phyloP scores from a whole-genome alignment of 2,329 filamentous ascomycete species.

The Fusarium irregulare region DNA sequence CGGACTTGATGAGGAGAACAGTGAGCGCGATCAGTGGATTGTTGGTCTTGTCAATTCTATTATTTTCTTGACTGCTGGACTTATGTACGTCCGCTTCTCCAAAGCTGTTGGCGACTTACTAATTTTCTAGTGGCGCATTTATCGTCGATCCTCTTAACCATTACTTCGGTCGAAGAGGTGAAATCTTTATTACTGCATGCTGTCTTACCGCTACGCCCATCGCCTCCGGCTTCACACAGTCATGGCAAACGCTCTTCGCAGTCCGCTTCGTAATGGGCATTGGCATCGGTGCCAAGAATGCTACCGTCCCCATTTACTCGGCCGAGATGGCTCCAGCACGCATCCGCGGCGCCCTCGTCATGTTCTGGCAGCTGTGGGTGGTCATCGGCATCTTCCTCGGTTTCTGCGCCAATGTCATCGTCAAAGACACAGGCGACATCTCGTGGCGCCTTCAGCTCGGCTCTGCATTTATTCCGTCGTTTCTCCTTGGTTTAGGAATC shows the following conservation, averaged over 20 bases:
- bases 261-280: conserved; percentile 75
- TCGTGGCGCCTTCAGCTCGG: conserved; percentile 73
- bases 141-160: conserved; percentile 68
- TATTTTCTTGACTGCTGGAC: conserved; percentile 59
- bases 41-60: conserved; percentile 51
- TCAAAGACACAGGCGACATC: conserved; percentile 63
- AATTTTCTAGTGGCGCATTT: conserved; percentile 31
- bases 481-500: conserved; percentile 66
- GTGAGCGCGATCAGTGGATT: conserved; percentile 58
- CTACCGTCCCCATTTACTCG: conserved; percentile 76
- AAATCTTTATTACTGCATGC: conserved; percentile 71
- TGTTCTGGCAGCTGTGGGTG: conserved; percentile 73
- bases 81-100: conserved; percentile 61
- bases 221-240: conserved; percentile 66
- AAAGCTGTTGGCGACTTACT: too few species aligned
- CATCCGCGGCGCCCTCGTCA: conserved; percentile 78
- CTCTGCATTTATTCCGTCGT: conserved; percentile 64
- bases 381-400: conserved; percentile 57
- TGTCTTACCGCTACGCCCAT: conserved; percentile 49
- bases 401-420: conserved; percentile 63
- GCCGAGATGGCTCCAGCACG: conserved; percentile 75
- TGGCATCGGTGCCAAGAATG: conserved; percentile 73
- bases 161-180: conserved; percentile 73
- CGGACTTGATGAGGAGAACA: conserved; percentile 48
- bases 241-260: conserved; percentile 73